Conservation (phyloP, 805 yeast genomes). For the Candida suzukii region DNA sequence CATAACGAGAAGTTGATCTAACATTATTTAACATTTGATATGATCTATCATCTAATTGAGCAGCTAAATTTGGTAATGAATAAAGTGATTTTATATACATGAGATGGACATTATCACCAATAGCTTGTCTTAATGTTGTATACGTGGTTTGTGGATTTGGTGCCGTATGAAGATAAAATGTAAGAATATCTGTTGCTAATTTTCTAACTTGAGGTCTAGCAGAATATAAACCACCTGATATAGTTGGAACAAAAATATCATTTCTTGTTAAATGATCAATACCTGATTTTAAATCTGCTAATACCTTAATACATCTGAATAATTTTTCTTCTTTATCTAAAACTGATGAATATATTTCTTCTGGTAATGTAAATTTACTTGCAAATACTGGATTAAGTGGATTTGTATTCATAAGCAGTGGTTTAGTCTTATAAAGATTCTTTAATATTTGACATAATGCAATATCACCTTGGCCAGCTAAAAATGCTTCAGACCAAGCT, state of each 20-base stretch:
- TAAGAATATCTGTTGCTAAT: conserved; percentile 75
- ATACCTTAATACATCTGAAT: conserved; percentile 74
- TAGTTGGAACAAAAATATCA: conserved; percentile 53
- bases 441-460: conserved; percentile 70
- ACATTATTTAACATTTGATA: conserved; percentile 16
- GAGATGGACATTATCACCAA: conserved; percentile 28
- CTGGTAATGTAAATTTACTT: conserved; percentile 19
- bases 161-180: conserved; percentile 35
- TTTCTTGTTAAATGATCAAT: conserved; percentile 57
- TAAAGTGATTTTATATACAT: conserved; percentile 21
- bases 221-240: conserved; percentile 73
- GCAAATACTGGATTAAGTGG: background rate
- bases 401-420: conserved; percentile 9
- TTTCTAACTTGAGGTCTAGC: conserved; percentile 75
- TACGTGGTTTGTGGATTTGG: conserved; percentile 14
- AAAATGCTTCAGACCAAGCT: conserved; percentile 78
- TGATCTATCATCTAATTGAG: conserved; percentile 19
- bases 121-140: conserved; percentile 18
- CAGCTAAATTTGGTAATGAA: conserved; percentile 8
- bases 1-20: conserved; percentile 21
- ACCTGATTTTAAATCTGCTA: conserved; percentile 65
- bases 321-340: conserved; percentile 69
- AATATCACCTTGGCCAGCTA: conserved; percentile 83
- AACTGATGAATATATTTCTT: conserved; percentile 24
- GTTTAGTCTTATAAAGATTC: conserved; percentile 27